Evolutionary conservation across 805 yeast genomes (phyloP).

Genomic region (Wickerhamomyces strasburgensis): DNA sequence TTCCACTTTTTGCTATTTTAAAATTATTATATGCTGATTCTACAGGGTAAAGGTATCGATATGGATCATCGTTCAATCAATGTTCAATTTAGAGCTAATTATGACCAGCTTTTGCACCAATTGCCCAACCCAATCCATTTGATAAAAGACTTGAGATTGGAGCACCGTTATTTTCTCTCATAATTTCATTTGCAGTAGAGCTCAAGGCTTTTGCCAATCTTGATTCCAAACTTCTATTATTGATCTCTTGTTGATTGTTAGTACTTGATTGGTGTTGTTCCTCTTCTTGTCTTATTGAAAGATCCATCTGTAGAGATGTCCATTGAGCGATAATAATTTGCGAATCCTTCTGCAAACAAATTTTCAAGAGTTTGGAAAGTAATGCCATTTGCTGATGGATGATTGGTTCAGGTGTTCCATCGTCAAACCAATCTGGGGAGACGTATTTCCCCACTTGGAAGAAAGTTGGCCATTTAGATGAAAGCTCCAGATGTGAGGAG

Average conservation of each 20-base stretch:
- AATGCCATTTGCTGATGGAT: slow-evolving; percentile 49
- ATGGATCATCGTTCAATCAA: no score
- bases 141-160: slow-evolving; percentile 39
- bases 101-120: slow-evolving; percentile 26
- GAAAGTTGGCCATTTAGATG: slow-evolving; percentile 58
- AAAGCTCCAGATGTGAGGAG: slow-evolving; percentile 6
- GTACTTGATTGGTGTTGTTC: slow-evolving; percentile 1
- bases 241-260: neutral
- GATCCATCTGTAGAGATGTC: slow-evolving; percentile 43
- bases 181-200: slow-evolving; percentile 19
- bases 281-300: slow-evolving; percentile 26
- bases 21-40: no score
- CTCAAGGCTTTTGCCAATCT: slow-evolving; percentile 20
- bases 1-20: no score
- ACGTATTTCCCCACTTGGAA: slow-evolving; percentile 45
- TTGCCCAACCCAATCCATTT: slow-evolving; percentile 48
- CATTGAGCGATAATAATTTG: slow-evolving; percentile 58
- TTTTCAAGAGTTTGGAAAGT: slow-evolving; percentile 44
- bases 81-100: no score
- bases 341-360: slow-evolving; percentile 52
- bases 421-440: slow-evolving; percentile 40
- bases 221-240: slow-evolving; percentile 12
- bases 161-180: slow-evolving; percentile 12
- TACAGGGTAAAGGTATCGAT: no score
- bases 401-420: slow-evolving; percentile 32